A percentile compares a stretch with the other conserved stretches of the same genome.
Evolutionary conservation across 2,329 filamentous ascomycete genomes (phyloP).

Genomic region (Colletotrichum abscissum): DNA sequence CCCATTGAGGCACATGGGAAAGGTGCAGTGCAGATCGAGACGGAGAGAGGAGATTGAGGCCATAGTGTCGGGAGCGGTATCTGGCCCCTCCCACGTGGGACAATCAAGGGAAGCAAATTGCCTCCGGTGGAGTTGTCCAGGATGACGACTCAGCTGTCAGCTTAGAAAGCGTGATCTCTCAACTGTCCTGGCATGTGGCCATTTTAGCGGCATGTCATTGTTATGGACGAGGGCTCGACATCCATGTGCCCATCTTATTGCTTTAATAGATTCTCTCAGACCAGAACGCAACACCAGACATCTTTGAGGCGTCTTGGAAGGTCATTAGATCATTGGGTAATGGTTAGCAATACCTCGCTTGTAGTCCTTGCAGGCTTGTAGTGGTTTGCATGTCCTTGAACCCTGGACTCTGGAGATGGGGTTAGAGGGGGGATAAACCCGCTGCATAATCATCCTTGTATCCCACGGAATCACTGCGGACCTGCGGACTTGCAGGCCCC

Average conservation of each 20-base stretch:
- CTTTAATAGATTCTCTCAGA: not conserved
- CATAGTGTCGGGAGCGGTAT: constrained; percentile 4
- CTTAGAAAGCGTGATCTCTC: constrained; percentile 12
- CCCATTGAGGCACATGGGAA: not conserved
- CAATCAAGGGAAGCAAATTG: constrained; percentile 5
- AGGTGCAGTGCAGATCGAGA: constrained; percentile 7
- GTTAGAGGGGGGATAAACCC: not conserved
- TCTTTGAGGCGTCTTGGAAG: not conserved
- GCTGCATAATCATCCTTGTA: not conserved
- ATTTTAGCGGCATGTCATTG: not conserved
- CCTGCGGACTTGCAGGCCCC: not conserved
- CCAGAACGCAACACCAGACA: not conserved
- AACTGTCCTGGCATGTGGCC: constrained; percentile 1
- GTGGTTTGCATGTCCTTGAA: not conserved
- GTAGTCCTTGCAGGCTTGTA: not conserved
- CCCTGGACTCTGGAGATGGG: not conserved
- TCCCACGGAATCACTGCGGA: not conserved
- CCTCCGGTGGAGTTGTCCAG: not conserved
- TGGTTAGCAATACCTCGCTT: not conserved
- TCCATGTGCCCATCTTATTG: constrained; percentile 4
- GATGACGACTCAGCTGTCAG: constrained; percentile 16
- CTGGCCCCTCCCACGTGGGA: constrained; percentile 9
- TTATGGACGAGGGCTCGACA: not conserved
- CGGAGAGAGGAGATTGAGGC: not conserved
- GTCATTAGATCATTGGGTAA: not conserved